Base-by-base conservation (phyloP, 495 filamentous ascomycete species). In the Neurospora discreta region DNA sequence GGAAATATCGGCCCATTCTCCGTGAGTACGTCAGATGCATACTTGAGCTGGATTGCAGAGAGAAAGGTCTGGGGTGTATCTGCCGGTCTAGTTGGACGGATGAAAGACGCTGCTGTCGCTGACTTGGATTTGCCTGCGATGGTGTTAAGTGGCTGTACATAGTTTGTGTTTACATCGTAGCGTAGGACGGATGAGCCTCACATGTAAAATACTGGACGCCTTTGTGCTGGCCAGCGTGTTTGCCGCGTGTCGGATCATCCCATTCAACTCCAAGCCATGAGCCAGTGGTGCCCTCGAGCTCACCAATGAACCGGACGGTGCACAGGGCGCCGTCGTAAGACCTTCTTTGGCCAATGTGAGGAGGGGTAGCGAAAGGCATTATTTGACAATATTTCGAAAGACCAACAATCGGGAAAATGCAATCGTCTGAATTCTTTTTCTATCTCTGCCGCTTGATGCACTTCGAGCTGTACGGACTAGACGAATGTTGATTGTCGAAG, bases 231-330 rank as follows among this genome's bases (percentile, higher is more conserved):
- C 96, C 95, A 72, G 93, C 87, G 82, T 99, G 94, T 83, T 97
- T 98, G 39, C 95, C 96, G 76, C 93, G 84, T 46, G 82, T 83
- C 70, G 88, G 83, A 76, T 97, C 91, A 81, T 98, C 95, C 96
- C 96, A 99, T 85, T 99, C 95, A 23, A 98, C 93, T 36, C 95
- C 95, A 23, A 99, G 84, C 96, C 95, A 98, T 76, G 87, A 85
- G 39, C 93, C 93, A 26, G 86, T 83, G 23, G 93, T 95, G 43
- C 91, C 91, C 69, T 87, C 84, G 20, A 99, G 89, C 43, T 83
- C 77, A 68, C 95, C 95, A 74, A 92, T 83, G 76, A 93, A 98
- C 39, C 93, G 89, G 68, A 99, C 88, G 1, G 95, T 98, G 80
- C 93, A 96, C 43, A 90, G 78, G 40, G 88, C 85, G 30, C 87